Evolutionary conservation across 108 stramenopile genomes (phyloP).

Genomic region (Skeletonema menzelii): DNA sequence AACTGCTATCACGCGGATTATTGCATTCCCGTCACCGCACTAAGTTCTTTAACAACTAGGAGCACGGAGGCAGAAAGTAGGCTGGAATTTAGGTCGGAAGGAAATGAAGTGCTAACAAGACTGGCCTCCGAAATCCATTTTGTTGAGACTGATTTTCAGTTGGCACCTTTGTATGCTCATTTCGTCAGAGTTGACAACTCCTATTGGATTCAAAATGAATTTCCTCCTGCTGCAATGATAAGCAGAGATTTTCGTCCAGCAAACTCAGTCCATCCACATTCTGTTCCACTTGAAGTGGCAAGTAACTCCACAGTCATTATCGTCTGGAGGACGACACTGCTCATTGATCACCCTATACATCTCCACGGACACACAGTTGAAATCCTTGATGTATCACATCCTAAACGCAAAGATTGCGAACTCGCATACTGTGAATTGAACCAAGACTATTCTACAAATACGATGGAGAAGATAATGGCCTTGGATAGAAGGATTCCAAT

Average conservation of each 20-base stretch:
- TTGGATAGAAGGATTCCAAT: constrained; percentile 5
- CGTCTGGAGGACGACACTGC: constrained; percentile 27
- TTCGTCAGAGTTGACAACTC: constrained; percentile 22
- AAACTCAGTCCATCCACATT: constrained; percentile 12
- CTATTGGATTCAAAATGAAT: constrained; percentile 17
- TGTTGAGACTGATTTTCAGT: constrained; percentile 11
- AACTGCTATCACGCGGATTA: constrained; percentile 7
- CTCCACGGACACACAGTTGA: constrained; percentile 27
- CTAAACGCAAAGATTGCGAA: constrained; percentile 9
- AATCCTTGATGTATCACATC: constrained; percentile 28
- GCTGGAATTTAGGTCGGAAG: background rate
- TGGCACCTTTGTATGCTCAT: constrained; percentile 21
- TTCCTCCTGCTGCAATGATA: constrained; percentile 9
- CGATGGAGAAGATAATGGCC: constrained; percentile 1
- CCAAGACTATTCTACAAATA: background rate
- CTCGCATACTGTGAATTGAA: constrained; percentile 4
- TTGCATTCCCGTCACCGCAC: constrained; percentile 24
- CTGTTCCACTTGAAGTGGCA: constrained; percentile 8
- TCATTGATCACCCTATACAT: constrained; percentile 23
- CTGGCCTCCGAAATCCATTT: constrained; percentile 3
- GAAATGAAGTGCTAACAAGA: background rate
- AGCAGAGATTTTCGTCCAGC: background rate
- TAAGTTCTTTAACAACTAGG: background rate
- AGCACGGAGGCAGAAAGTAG: background rate
- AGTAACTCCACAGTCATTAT: constrained; percentile 12